Evolutionary conservation across 805 yeast genomes (phyloP).

Genomic region (Lipomyces sp.): DNA sequence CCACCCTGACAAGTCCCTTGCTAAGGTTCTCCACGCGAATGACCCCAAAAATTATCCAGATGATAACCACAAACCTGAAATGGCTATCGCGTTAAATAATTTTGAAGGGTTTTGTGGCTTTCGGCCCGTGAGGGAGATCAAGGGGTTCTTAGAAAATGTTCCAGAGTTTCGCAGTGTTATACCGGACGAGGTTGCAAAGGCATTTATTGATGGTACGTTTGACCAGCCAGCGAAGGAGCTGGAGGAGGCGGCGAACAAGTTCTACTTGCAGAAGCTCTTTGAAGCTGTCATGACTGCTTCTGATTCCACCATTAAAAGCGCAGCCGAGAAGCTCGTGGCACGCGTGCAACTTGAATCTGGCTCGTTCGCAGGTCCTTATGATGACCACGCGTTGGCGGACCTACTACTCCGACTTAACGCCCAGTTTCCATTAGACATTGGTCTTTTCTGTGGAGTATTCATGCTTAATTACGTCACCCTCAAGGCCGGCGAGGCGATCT

Average conservation of each 20-base stretch:
- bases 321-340: slow-evolving; percentile 67
- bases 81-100: slow-evolving; percentile 96
- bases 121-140: slow-evolving; percentile 83
- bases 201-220: slow-evolving; percentile 26
- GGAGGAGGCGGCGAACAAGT: slow-evolving; percentile 64
- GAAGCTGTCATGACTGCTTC: slow-evolving; percentile 81
- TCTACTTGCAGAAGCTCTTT: slow-evolving; percentile 73
- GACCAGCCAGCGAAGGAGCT: slow-evolving; percentile 47
- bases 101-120: slow-evolving; percentile 99
- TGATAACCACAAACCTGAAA: slow-evolving; percentile 98
- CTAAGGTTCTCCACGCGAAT: slow-evolving; percentile 68
- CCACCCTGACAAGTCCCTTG: slow-evolving; percentile 92
- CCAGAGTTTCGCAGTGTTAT: slow-evolving; percentile 79
- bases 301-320: slow-evolving; percentile 59
- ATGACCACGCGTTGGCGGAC: slow-evolving; percentile 62
- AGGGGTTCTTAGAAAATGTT: slow-evolving; percentile 65
- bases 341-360: slow-evolving; percentile 66
- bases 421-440: slow-evolving; percentile 93
- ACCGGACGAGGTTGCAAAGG: slow-evolving; percentile 61
- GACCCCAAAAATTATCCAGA: slow-evolving; percentile 95
- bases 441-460: slow-evolving; percentile 93
- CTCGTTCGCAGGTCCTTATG: slow-evolving; percentile 56
- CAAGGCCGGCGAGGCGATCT: slow-evolving; percentile 92
- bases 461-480: slow-evolving; percentile 85
- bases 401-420: slow-evolving; percentile 75